Conservation (phyloP, 208 protist species). For the Acanthamoeba divionensis region DNA sequence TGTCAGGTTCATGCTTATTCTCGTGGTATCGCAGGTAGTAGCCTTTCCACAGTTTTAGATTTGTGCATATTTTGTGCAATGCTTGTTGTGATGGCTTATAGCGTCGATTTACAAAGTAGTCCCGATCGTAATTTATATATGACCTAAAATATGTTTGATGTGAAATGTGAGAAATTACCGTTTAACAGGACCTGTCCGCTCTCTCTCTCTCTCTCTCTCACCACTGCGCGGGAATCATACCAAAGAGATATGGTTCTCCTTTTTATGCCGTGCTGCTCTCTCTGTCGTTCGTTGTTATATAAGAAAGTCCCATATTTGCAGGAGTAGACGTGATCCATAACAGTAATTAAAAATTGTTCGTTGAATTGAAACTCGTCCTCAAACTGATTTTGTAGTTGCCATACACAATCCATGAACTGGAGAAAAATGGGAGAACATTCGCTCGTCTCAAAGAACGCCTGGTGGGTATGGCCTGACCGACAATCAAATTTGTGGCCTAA, state of each 20-base stretch:
- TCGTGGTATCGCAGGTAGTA: slow-evolving; percentile 51
- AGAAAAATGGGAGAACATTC: slow-evolving; percentile 75
- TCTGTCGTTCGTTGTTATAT: slow-evolving; percentile 51
- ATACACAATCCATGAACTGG: slow-evolving; percentile 79
- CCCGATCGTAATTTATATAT: slow-evolving; percentile 19
- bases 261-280: slow-evolving; percentile 8
- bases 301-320: slow-evolving; percentile 64
- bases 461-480: slow-evolving; percentile 58
- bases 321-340: slow-evolving; percentile 69
- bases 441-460: background rate
- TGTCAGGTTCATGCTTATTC: background rate
- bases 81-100: background rate
- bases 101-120: slow-evolving; percentile 25
- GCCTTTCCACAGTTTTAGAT: slow-evolving; percentile 33
- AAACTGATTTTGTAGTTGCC: slow-evolving; percentile 64
- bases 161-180: too few relatives aligned
- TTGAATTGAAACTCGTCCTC: slow-evolving; percentile 74
- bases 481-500: slow-evolving; percentile 83
- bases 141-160: background rate
- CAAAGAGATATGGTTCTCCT: slow-evolving; percentile 47
- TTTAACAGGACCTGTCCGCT: too few relatives aligned
- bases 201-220: too few relatives aligned
- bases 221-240: background rate
- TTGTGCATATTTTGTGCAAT: background rate
- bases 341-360: slow-evolving; percentile 62